phyloP scores from a whole-genome alignment of 1,284 basidiomycete genomes.

The Schizophyllum amplum region DNA sequence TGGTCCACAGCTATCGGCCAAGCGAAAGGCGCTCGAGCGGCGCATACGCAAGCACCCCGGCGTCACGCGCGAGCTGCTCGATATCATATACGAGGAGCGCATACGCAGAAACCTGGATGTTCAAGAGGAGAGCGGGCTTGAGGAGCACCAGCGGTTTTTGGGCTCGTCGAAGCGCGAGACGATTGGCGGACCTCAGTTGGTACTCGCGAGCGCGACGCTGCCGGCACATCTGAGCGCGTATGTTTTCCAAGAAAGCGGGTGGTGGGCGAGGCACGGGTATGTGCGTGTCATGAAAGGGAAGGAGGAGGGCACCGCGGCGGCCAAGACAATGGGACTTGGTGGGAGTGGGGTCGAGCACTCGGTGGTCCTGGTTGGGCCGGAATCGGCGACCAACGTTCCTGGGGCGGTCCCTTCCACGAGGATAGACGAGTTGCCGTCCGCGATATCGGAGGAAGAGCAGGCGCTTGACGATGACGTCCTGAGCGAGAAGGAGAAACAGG shows the following conservation, averaged over 20 bases:
- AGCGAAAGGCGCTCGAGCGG: constrained; percentile 14
- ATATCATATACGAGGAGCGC: constrained; percentile 38
- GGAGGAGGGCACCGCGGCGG: background rate
- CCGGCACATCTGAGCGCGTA: constrained; percentile 44
- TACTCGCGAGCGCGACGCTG: constrained; percentile 65
- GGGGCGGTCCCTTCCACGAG: constrained; percentile 17
- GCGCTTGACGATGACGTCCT: constrained; percentile 14
- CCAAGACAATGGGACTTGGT: constrained; percentile 14
- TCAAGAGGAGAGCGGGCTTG: constrained; percentile 1
- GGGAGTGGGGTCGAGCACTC: constrained; percentile 42
- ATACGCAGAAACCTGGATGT: constrained; percentile 13
- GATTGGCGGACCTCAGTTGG: constrained; percentile 39
- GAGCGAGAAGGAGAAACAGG: constrained; percentile 15
- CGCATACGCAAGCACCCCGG: constrained; percentile 43
- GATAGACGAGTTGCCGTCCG: background rate
- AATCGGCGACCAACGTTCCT: constrained; percentile 42
- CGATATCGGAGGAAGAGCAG: constrained; percentile 11
- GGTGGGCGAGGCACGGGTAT: constrained; percentile 36
- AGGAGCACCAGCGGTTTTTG: background rate
- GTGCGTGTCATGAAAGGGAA: constrained; percentile 33
- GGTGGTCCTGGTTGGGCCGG: constrained; percentile 48
- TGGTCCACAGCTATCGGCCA: constrained; percentile 29
- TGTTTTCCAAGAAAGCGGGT: constrained; percentile 43
- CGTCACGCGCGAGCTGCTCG: constrained; percentile 48
- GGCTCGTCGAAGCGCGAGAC: background rate